Conservation (phyloP, 1,284 basidiomycete species). For the Ganoderma sinense region DNA sequence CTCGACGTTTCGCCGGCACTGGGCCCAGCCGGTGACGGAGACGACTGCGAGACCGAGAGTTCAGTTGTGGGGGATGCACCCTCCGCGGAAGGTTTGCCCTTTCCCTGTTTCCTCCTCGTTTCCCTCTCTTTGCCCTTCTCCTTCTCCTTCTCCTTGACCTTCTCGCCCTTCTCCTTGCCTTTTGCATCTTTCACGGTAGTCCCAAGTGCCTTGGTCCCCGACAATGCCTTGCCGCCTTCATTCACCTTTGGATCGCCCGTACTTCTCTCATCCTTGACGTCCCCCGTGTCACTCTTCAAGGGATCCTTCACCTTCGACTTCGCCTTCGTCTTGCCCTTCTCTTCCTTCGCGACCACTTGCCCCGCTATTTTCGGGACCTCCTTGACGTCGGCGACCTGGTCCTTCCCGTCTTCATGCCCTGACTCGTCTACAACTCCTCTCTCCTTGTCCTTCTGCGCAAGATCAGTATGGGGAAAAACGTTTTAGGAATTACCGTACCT, state of each 20-base stretch:
- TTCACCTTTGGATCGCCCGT: background rate
- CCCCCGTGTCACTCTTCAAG: no score
- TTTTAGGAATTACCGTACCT: background rate
- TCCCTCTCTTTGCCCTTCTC: background rate
- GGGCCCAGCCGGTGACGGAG: background rate
- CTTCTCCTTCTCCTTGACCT: background rate
- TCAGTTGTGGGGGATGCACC: background rate
- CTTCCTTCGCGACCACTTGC: background rate
- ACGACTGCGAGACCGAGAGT: background rate
- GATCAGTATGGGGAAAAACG: background rate
- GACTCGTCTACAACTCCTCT: background rate
- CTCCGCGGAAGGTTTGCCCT: background rate
- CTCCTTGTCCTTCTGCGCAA: background rate
- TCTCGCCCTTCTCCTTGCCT: background rate
- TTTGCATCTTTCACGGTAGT: background rate
- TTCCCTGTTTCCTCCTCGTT: background rate
- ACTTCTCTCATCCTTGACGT: background rate
- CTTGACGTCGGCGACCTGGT: background rate
- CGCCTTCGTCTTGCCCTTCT: background rate
- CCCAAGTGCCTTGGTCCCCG: background rate
- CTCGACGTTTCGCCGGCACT: no score
- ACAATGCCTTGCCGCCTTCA: background rate
- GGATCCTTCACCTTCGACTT: background rate
- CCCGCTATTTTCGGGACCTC: background rate
- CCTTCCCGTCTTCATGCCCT: background rate